Evolutionary conservation across 2,329 filamentous ascomycete genomes (phyloP), one percentile per base, ranked within the genome.

Genomic region (Pezicula carpinea): DNA sequence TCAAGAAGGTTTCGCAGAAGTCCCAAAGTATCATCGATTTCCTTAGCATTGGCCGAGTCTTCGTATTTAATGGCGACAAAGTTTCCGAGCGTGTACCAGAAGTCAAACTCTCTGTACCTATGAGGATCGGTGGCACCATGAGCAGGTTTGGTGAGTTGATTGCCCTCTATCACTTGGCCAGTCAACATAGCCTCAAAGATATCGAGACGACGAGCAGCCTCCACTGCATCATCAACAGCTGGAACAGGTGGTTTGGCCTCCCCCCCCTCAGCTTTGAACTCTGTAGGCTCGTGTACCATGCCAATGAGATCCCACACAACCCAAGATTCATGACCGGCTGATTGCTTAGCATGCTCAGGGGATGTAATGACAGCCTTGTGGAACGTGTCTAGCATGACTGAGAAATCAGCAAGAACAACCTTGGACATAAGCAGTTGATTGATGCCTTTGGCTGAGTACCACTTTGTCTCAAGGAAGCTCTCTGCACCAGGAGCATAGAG

Each of bases 31-130:
- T 82, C 76, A 44, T 90, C 84, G 31, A 89, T 79, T 45, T 77
- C 73, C 56, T 75, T 80, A 48, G 68, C 70, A 5, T 76, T 69
- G 26, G 69, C 69, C 40, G 76, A 71, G 32, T 82, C 76, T 49
- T 87, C 80, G 52, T 82, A 77, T 23, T 76, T 78, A 17, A 82
- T 70, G 33, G 82, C 80, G 22, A 88, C 74, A 60, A 87, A 89
- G 52, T 85, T 79, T 43, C 82, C 89, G 14, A 96, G 73, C 21
- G 79, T 76, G 60, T 84, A 80, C 91, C 91, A 96, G 67, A 96
- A 96, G 50, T 88, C 81, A 44, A 87, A 72, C 55, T 91, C 83
- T 26, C 83, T 74, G 29, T 72, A 70, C 47, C 75, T 73, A 46
- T 80, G 71, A 50, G 75, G 72, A 52, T 80, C 76, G 34, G 70